A percentile compares a stretch with the other conserved stretches of the same genome.
Conservation (phyloP, 768 basidiomycete genomes). For the Kwoniella dendrophila region DNA sequence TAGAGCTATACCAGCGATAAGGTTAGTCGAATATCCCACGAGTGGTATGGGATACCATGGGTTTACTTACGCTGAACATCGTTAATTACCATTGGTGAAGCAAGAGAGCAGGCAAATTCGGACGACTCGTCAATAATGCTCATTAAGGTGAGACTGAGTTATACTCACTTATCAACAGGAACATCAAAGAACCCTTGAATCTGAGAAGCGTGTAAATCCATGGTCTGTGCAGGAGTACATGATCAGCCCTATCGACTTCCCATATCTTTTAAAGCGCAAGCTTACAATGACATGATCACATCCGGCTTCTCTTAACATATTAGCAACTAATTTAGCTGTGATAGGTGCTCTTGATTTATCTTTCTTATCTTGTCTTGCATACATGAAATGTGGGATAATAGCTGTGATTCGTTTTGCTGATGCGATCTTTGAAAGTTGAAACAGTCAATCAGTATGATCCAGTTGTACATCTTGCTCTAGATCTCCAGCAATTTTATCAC, state of each 20-base stretch:
- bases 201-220: constrained; percentile 96
- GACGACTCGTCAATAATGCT: constrained; percentile 3
- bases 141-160: background rate
- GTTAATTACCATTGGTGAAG: background rate
- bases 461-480: background rate
- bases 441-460: background rate
- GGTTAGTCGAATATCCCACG: background rate
- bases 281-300: constrained; percentile 88
- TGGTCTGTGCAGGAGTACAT: no score
- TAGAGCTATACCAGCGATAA: constrained; percentile 62
- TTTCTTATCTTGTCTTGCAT: constrained; percentile 97
- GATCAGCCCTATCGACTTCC: no score
- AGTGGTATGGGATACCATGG: no score
- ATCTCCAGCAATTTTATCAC: constrained; percentile 1
- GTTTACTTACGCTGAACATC: constrained; percentile 28
- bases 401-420: constrained; percentile 95
- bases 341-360: constrained; percentile 94
- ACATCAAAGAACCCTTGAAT: constrained; percentile 99
- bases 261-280: background rate
- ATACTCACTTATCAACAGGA: constrained; percentile 78
- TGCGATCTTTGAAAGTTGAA: constrained; percentile 62
- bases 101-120: background rate
- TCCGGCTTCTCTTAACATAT: constrained; percentile 95
- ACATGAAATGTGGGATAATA: constrained; percentile 96
- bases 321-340: constrained; percentile 96